These are phyloP conservation scores for Microsporum ferrugineum DNA, from an alignment of 2,329 filamentous ascomycete genomes.

Conservation along the genomic window DNA sequence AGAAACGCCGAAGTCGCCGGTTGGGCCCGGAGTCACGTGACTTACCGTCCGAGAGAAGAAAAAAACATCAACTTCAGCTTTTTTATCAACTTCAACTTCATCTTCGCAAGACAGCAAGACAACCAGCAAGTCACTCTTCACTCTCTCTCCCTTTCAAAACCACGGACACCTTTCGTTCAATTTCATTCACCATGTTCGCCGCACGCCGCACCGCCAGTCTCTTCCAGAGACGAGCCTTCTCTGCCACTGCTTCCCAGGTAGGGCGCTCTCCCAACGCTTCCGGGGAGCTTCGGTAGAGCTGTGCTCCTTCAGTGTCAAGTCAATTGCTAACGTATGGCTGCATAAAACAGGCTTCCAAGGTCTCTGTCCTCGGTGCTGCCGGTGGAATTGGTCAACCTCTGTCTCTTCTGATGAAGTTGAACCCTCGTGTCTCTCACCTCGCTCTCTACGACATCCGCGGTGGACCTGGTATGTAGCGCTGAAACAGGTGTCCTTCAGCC, in stretches of 20 bases:
- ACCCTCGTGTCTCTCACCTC: constrained; percentile 85
- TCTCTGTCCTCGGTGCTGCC: constrained; percentile 89
- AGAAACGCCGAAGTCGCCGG: not conserved
- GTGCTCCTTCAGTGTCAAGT: not conserved
- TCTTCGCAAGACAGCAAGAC: constrained; percentile 9
- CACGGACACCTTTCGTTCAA: constrained; percentile 9
- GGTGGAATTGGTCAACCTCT: constrained; percentile 98
- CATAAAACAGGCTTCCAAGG: constrained; percentile 76
- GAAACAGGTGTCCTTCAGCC: not conserved
- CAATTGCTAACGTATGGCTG: not conserved
- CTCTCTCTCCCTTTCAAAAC: constrained; percentile 1
- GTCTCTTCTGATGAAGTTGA: constrained; percentile 96
- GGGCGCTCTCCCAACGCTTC: constrained; percentile 16
- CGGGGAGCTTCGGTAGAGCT: not conserved
- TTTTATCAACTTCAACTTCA: not conserved
- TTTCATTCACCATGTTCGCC: constrained; percentile 57
- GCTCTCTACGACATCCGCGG: constrained; percentile 96
- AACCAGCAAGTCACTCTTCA: constrained; percentile 14
- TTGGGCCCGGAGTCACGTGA: constrained; percentile 2
- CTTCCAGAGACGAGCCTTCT: constrained; percentile 69
- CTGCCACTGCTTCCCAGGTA: constrained; percentile 66
- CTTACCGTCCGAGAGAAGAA: constrained; percentile 9
- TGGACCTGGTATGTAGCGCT: constrained; percentile 58
- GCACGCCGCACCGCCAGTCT: constrained; percentile 44
- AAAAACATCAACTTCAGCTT: constrained; percentile 10